Evolutionary conservation across 441 rosid species (phyloP).

Genomic region (Syzygium malaccense): DNA sequence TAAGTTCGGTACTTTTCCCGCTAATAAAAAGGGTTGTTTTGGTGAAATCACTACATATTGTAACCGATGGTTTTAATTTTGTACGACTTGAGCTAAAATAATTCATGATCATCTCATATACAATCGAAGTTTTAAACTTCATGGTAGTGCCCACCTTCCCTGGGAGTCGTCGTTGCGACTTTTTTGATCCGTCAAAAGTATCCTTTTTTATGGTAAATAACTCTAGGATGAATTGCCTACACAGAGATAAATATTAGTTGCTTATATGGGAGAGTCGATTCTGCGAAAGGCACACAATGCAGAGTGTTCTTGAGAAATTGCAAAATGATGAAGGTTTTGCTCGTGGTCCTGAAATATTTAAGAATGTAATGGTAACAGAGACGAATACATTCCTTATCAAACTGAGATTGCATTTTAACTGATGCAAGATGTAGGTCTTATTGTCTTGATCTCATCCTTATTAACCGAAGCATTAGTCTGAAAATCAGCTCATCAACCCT

Average conservation of each 20-base stretch:
- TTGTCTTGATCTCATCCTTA: neutral
- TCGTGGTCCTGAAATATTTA: neutral
- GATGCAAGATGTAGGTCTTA: neutral
- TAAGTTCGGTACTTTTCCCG: slow-evolving; percentile 12
- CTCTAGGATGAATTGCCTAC: neutral
- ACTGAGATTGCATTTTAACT: neutral
- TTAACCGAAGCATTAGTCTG: neutral
- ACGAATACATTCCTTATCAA: neutral
- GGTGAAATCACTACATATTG: neutral
- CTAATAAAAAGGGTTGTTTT: neutral
- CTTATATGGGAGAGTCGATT: neutral
- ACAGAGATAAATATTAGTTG: neutral
- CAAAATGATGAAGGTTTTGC: neutral
- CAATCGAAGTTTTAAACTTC: neutral
- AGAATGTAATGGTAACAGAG: neutral
- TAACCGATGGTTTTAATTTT: neutral
- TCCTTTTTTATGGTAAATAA: neutral
- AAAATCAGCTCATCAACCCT: neutral
- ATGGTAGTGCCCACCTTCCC: neutral
- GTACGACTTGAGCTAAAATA: neutral
- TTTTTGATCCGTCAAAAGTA: neutral
- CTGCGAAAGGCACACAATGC: neutral
- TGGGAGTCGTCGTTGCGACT: neutral
- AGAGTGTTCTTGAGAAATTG: neutral
- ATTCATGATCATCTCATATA: neutral